A percentile compares a stretch with the other conserved stretches of the same genome.
These are phyloP conservation scores for Eremochloa ophiuroides DNA, from an alignment of 176 grass and related monocot species.

Conservation along the genomic window DNA sequence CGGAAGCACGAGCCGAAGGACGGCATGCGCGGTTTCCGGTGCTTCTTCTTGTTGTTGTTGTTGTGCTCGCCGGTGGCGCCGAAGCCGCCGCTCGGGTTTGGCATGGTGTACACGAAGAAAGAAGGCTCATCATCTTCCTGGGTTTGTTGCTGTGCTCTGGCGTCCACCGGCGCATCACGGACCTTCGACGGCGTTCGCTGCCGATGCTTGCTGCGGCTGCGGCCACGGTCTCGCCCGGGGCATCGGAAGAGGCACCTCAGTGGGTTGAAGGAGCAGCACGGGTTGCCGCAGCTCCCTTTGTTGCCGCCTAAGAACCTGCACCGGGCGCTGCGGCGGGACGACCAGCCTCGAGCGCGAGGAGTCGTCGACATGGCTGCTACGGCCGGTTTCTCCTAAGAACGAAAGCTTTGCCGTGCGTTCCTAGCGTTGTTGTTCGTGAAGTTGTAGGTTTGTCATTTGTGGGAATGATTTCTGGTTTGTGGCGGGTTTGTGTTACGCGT, in stretches of 20 bases:
- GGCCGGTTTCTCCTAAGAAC: too few relatives aligned
- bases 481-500: constrained; percentile 16
- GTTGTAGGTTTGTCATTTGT: constrained; percentile 22
- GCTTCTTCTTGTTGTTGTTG: constrained; percentile 20
- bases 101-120: constrained; percentile 58
- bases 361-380: constrained; percentile 41
- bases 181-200: constrained; percentile 32
- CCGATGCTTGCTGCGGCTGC: constrained; percentile 13
- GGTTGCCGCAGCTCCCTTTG: background rate
- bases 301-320: constrained; percentile 15
- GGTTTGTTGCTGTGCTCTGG: background rate
- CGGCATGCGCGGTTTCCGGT: constrained; percentile 27
- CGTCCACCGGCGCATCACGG: background rate
- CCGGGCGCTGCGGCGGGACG: constrained; percentile 23
- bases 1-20: constrained; percentile 47
- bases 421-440: background rate
- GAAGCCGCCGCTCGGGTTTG: constrained; percentile 9
- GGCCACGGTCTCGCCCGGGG: constrained; percentile 20
- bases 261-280: constrained; percentile 42
- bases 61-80: background rate
- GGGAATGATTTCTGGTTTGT: too few relatives aligned
- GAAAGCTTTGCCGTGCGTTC: background rate
- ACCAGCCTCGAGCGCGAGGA: constrained; percentile 43
- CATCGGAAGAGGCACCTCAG: constrained; percentile 36
- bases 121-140: constrained; percentile 52